phyloP scores from a whole-genome alignment of 257 asterid species.

The Nicotiana benthamiana region DNA sequence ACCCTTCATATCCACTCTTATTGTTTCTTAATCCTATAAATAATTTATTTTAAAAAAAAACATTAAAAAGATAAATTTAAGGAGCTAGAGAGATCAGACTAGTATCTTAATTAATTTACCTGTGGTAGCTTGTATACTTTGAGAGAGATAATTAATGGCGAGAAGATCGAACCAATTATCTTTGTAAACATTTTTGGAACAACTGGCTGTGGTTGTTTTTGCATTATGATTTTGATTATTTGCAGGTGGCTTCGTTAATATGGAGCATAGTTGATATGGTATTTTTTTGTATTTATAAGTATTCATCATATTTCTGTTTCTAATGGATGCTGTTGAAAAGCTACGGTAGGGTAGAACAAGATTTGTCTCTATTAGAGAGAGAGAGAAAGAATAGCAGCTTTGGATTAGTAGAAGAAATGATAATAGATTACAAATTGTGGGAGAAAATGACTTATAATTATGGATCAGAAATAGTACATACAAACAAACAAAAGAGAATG shows the following conservation, averaged over 20 bases:
- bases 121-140: conserved; percentile 48
- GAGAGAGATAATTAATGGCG: conserved; percentile 72
- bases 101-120: conserved; percentile 17
- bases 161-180: conserved; percentile 64
- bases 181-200: conserved; percentile 30
- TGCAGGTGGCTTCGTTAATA: conserved; percentile 16
- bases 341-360: conserved; percentile 11
- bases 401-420: background rate
- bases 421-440: background rate
- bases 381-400: background rate
- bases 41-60: background rate
- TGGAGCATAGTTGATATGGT: background rate
- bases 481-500: conserved; percentile 13
- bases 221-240: background rate
- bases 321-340: conserved; percentile 17
- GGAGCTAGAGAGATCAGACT: background rate
- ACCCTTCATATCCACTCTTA: conserved; percentile 55
- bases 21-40: conserved; percentile 42
- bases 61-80: background rate
- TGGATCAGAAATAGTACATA: background rate
- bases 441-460: background rate
- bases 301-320: background rate
- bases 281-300: conserved; percentile 23
- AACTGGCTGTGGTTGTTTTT: background rate
- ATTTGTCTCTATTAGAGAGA: conserved; percentile 29